Conservation (phyloP, 352 stramenopile species). For the Halophytophthora polymorphica region DNA sequence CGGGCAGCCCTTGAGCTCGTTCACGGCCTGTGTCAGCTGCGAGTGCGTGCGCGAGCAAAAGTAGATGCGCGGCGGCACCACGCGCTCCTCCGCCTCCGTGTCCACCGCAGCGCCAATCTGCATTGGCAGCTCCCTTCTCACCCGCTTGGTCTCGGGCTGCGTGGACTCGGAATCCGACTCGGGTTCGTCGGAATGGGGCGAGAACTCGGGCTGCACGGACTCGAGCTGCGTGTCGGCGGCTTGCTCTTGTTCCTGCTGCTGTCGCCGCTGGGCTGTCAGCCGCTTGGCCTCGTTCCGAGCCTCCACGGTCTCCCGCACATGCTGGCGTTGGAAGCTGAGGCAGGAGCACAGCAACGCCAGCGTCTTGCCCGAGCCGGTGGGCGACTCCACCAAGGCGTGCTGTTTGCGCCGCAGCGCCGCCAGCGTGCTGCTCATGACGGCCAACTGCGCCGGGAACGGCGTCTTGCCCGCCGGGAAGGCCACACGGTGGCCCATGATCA, state of each 20-base stretch:
- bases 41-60: constrained; percentile 89
- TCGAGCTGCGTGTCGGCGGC: not conserved
- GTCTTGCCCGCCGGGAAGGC: constrained; percentile 75
- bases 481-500: constrained; percentile 87
- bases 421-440: constrained; percentile 87
- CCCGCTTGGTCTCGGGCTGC: no score
- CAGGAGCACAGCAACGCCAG: constrained; percentile 80
- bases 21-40: constrained; percentile 76
- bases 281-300: not conserved
- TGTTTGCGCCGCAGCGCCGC: constrained; percentile 73
- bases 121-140: constrained; percentile 3
- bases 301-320: constrained; percentile 35
- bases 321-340: constrained; percentile 74
- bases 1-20: constrained; percentile 78
- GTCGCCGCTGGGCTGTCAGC: not conserved
- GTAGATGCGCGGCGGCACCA: constrained; percentile 67
- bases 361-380: constrained; percentile 83
- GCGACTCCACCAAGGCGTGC: constrained; percentile 83
- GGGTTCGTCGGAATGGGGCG: constrained; percentile 18
- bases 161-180: constrained; percentile 4
- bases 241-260: constrained; percentile 6
- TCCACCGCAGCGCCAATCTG: not conserved
- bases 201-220: constrained; percentile 15
- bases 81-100: constrained; percentile 12
- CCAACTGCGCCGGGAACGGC: constrained; percentile 82